phyloP scores from a whole-genome alignment of 129 eudicot genomes.

The Kitagawia praeruptora region DNA sequence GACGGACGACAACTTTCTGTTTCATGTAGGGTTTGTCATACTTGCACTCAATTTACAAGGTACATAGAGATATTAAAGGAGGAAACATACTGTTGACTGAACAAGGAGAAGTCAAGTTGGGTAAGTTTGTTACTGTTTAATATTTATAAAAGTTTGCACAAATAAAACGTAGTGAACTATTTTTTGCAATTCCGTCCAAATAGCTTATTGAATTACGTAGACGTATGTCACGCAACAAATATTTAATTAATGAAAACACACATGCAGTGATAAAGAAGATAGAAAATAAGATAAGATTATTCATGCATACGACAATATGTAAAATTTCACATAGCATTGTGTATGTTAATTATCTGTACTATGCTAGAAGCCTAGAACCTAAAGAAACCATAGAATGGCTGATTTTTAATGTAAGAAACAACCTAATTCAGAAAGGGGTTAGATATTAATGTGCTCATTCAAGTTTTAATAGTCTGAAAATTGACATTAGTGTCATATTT shows the following conservation, averaged over 20 bases:
- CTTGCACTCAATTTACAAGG: slow-evolving; percentile 93
- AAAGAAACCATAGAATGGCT: background rate
- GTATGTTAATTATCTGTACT: background rate
- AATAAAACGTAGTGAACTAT: background rate
- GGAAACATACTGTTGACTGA: slow-evolving; percentile 94
- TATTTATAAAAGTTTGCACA: background rate
- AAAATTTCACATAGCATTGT: background rate
- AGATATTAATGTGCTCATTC: background rate
- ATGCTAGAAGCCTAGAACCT: background rate
- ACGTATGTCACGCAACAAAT: background rate
- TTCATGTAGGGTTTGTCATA: slow-evolving; percentile 78
- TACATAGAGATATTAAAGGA: slow-evolving; percentile 95
- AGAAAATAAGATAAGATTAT: background rate
- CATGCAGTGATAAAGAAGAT: background rate
- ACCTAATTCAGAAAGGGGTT: background rate
- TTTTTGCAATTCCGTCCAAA: slow-evolving; percentile 3
- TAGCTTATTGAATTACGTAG: background rate
- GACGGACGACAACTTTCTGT: slow-evolving; percentile 5
- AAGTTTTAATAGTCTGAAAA: background rate
- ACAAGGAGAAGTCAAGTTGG: slow-evolving; percentile 98
- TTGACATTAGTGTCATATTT: background rate
- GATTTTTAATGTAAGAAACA: background rate
- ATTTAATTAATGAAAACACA: background rate
- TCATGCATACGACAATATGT: background rate
- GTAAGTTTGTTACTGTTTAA: slow-evolving; percentile 30